Evolutionary conservation across 805 yeast genomes (phyloP), one percentile per base, ranked within the genome.

Genomic region (Wickerhamomyces strasburgensis): DNA sequence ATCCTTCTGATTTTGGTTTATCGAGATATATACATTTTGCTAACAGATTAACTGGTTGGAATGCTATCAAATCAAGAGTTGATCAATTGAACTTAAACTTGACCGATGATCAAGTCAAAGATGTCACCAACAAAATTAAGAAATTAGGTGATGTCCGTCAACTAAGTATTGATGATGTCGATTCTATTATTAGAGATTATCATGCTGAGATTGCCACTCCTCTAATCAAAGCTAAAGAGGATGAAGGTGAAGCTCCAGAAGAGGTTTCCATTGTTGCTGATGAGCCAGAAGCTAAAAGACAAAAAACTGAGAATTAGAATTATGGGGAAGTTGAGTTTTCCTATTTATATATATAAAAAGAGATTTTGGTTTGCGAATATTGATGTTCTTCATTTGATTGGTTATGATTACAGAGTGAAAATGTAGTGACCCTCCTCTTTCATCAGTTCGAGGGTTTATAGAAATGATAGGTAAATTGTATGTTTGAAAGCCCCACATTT

Each of bases 31-130:
- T 90, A 60, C 98, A 93, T 65, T 93, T 90, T 62, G 98, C 98
- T 53, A 90, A 90, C 75, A 81, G 98, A 60, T 74, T 90, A 58
- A 90, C 98, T 11, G 98, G 98, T 45, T 90, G 98, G 98, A 93
- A 90, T 65, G 98, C 98, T 38, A 90, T 90, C 75, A 90, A 90
- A 72, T 79, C 95, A 29, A 84, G 98, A 67, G 98, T 93, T 44
- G 98, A 90, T 62, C 98, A 90, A 68, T 77, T 90, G 67, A 89
- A 93, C 67, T 73, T 90, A 65, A 70, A 80, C 54, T 73, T 90
- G 59, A 78, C 93, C 34, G 98, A 90, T 60, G 90, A 80, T 51
- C 97, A 90, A 73, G 72, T 85, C 67, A 93, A 93, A 75, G 96
- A 86, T 61, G 95, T 93, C 47, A 90, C 98, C 25, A 72, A 75